Evolutionary conservation across 2,329 filamentous ascomycete genomes (phyloP).

Genomic region (Aspergillus eucalypticola): DNA sequence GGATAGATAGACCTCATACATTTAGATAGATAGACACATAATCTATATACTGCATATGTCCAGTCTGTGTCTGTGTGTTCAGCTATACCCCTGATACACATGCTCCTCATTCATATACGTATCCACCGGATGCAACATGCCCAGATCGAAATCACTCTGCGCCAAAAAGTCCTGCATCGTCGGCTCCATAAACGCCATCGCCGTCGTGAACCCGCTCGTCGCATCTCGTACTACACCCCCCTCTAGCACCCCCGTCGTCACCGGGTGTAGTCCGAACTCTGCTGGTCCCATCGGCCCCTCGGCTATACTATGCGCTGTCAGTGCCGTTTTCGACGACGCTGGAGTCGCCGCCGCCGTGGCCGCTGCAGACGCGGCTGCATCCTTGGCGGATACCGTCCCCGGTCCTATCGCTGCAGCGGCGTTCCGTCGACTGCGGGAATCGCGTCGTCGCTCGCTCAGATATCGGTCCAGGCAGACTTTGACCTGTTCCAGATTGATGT

Average conservation of each 20-base stretch:
- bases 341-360: background rate
- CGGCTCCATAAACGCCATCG: slow-evolving; percentile 41
- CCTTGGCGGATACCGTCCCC: background rate
- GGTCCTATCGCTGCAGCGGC: slow-evolving; percentile 7
- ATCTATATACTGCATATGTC: no score
- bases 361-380: background rate
- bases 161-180: slow-evolving; percentile 44
- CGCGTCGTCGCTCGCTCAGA: slow-evolving; percentile 12
- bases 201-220: slow-evolving; percentile 35
- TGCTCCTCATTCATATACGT: slow-evolving; percentile 36
- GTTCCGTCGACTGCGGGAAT: background rate
- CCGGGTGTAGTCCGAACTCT: background rate
- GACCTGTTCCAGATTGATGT: slow-evolving; percentile 35
- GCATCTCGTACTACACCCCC: background rate
- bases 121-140: slow-evolving; percentile 38
- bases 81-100: background rate
- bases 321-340: background rate
- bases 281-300: background rate
- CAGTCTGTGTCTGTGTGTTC: no score
- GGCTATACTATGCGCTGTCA: background rate
- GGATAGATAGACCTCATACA: no score
- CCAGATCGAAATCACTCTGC: slow-evolving; percentile 40
- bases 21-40: no score
- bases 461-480: slow-evolving; percentile 32
- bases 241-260: background rate